Conservation (phyloP, 306 rosid species). For the Ammopiptanthus mongolicus region DNA sequence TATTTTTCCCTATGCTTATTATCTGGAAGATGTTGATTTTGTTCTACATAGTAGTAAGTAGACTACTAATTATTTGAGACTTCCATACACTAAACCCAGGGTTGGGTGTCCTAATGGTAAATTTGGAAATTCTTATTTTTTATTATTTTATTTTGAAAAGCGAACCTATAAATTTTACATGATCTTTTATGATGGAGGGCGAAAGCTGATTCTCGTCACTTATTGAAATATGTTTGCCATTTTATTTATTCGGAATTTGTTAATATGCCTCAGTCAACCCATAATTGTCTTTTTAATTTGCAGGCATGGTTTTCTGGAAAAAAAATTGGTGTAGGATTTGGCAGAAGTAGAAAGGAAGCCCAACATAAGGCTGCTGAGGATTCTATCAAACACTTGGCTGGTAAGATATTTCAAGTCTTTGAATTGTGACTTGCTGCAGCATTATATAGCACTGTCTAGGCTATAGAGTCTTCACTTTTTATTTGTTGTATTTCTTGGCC, state of each 20-base stretch:
- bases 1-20: neutral
- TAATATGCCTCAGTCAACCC: constrained; percentile 11
- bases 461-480: neutral
- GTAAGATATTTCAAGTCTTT: constrained; percentile 35
- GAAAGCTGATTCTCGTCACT: constrained; percentile 10
- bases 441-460: neutral
- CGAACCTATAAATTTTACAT: neutral
- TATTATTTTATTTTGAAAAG: neutral
- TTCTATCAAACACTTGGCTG: constrained; percentile 81
- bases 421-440: constrained; percentile 8
- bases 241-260: constrained; percentile 17
- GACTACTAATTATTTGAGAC: neutral
- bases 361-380: constrained; percentile 77
- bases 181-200: constrained; percentile 1
- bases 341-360: constrained; percentile 86
- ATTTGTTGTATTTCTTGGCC: neutral
- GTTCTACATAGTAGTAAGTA: neutral
- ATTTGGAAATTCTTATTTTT: neutral
- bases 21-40: constrained; percentile 1
- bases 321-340: constrained; percentile 80
- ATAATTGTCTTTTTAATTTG: constrained; percentile 21
- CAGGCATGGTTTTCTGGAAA: constrained; percentile 90
- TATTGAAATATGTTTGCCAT: constrained; percentile 8
- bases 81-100: neutral
- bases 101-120: neutral